These are phyloP conservation scores for Cystofilobasidium capitatum DNA, from an alignment of 768 basidiomycete genomes.

Conservation along the genomic window DNA sequence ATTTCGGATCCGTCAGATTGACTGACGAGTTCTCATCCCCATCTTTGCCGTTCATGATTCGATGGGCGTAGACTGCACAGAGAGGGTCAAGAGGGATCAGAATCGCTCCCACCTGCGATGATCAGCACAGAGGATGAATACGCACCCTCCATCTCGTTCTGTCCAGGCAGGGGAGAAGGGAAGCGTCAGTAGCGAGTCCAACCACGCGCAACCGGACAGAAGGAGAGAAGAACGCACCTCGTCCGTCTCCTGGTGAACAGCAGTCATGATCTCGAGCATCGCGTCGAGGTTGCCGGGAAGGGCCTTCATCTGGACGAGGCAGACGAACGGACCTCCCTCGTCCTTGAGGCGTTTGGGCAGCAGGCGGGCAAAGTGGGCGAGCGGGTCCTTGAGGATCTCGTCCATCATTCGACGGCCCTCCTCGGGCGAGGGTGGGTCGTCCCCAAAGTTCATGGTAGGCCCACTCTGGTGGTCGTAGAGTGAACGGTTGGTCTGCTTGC, in stretches of 20 bases:
- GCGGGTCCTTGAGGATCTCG: background rate
- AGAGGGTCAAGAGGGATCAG: background rate
- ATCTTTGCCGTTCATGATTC: background rate
- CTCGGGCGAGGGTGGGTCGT: background rate
- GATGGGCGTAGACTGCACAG: background rate
- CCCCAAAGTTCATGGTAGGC: background rate
- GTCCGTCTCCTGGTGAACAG: background rate
- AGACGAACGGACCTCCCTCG: background rate
- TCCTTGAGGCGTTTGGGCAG: background rate
- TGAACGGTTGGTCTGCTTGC: too few species aligned
- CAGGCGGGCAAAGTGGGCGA: background rate
- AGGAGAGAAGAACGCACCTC: background rate
- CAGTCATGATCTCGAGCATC: background rate
- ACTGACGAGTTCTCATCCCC: background rate
- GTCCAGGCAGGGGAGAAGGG: background rate
- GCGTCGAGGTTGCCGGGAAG: background rate
- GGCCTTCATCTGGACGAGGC: background rate
- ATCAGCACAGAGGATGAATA: background rate
- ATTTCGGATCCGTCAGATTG: too few species aligned
- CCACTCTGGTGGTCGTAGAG: background rate
- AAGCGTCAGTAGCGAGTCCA: background rate
- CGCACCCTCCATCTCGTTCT: background rate
- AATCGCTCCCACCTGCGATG: background rate
- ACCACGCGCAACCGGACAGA: too few species aligned
- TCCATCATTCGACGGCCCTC: background rate